These are phyloP conservation scores for Jacaranda copaia DNA, from an alignment of 257 asterid species.

Conservation along the genomic window DNA sequence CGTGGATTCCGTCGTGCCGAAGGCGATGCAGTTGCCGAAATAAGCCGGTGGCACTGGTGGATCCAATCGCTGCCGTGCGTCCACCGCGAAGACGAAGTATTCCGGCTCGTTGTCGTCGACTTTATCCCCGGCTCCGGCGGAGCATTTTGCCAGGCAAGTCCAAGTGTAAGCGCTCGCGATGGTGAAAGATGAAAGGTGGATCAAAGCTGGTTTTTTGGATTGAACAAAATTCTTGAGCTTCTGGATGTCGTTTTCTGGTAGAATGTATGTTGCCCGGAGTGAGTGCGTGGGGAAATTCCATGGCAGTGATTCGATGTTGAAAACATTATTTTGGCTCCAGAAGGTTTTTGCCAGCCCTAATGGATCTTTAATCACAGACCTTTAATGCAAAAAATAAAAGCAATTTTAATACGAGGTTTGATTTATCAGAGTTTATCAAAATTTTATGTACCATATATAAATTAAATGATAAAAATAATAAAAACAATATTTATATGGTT, in stretches of 20 bases:
- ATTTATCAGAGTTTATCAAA: no score
- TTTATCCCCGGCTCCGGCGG: not conserved
- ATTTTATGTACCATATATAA: no score
- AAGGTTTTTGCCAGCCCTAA: constrained; percentile 31
- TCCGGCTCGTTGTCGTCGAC: constrained; percentile 29
- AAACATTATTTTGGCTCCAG: constrained; percentile 32
- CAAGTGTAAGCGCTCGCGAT: constrained; percentile 37
- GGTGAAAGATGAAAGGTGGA: constrained; percentile 39
- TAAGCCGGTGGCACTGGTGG: constrained; percentile 33
- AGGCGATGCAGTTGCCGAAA: constrained; percentile 37
- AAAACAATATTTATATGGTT: no score
- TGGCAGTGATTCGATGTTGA: constrained; percentile 10
- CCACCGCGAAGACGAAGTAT: constrained; percentile 29
- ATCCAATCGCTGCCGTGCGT: constrained; percentile 30
- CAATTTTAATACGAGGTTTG: not conserved
- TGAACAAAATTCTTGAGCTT: constrained; percentile 39
- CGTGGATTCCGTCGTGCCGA: not conserved
- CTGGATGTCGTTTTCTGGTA: constrained; percentile 40
- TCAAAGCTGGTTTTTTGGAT: constrained; percentile 28
- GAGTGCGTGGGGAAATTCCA: constrained; percentile 31
- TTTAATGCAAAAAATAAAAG: constrained; percentile 45
- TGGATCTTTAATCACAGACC: constrained; percentile 49
- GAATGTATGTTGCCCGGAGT: constrained; percentile 47
- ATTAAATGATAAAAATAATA: no score
- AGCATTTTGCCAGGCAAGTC: constrained; percentile 40